A percentile compares a stretch with the other conserved stretches of the same genome.
phyloP scores from a whole-genome alignment of 2,329 filamentous ascomycete genomes.

The Penicillium sp. region DNA sequence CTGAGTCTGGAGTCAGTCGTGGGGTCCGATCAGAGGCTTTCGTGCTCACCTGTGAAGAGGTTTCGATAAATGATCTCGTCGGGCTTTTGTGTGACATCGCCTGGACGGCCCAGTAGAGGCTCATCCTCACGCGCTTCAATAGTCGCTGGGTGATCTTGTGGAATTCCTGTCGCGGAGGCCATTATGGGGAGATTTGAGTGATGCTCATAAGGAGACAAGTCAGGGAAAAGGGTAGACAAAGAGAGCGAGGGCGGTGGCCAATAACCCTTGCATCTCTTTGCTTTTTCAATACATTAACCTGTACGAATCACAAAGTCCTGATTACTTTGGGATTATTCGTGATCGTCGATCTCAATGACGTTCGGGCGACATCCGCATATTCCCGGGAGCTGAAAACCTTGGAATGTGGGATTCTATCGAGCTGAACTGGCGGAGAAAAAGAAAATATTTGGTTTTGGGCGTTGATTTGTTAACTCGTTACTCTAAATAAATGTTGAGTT shows the following conservation, averaged over 20 bases:
- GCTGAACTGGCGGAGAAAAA: background rate
- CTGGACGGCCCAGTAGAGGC: conserved; percentile 61
- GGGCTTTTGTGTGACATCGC: conserved; percentile 63
- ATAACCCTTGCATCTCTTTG: background rate
- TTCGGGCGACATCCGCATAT: background rate
- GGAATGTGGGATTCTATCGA: background rate
- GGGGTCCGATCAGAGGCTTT: background rate
- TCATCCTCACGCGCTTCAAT: conserved; percentile 50
- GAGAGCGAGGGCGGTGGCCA: background rate
- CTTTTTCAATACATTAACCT: background rate
- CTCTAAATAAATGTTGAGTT: background rate
- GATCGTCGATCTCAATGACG: conserved; percentile 6
- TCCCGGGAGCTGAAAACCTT: background rate
- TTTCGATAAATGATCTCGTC: conserved; percentile 59
- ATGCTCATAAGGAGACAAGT: background rate
- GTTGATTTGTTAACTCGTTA: background rate
- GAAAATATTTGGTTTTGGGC: too few relatives aligned
- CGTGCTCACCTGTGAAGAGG: conserved; percentile 58
- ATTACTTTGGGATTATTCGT: background rate
- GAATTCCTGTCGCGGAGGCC: conserved; percentile 61
- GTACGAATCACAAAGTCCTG: background rate
- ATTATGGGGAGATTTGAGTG: conserved; percentile 37
- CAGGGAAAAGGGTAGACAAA: background rate
- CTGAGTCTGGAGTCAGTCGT: conserved; percentile 37
- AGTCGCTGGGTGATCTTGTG: conserved; percentile 43